Evolutionary conservation across 306 rosid species (phyloP).

Genomic region (Hippophae gyantsensis): DNA sequence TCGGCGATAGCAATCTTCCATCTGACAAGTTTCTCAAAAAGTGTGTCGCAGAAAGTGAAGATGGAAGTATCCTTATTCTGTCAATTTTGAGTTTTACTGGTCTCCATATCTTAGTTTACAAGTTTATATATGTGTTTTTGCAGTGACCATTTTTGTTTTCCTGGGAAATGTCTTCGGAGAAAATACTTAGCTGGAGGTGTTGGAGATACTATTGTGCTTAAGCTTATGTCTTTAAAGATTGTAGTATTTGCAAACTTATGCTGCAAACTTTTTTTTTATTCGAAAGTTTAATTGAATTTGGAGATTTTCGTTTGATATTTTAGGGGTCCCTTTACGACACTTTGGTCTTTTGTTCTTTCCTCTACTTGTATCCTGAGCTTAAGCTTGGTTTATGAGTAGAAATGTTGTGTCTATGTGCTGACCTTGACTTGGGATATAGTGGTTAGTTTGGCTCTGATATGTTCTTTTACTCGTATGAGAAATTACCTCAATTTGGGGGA

Average conservation of each 20-base stretch:
- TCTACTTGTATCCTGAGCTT: background rate
- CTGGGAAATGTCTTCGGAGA: background rate
- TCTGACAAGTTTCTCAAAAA: slow-evolving; percentile 56
- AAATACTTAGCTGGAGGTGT: background rate
- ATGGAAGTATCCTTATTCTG: slow-evolving; percentile 68
- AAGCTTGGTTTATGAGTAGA: background rate
- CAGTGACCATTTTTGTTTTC: background rate
- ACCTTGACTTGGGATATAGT: slow-evolving; percentile 48
- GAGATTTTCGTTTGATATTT: too few relatives aligned
- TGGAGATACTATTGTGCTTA: background rate
- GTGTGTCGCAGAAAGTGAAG: slow-evolving; percentile 47
- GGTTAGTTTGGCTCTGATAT: slow-evolving; percentile 67
- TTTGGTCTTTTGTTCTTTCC: background rate
- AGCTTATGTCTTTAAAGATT: background rate
- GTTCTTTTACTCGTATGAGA: slow-evolving; percentile 78
- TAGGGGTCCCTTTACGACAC: too few relatives aligned
- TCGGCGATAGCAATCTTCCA: slow-evolving; percentile 90
- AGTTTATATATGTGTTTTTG: background rate
- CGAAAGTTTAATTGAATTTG: too few relatives aligned
- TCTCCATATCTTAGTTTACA: background rate
- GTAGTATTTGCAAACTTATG: background rate
- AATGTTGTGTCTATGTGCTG: slow-evolving; percentile 6
- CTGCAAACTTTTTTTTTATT: too few relatives aligned
- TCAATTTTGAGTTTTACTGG: background rate
- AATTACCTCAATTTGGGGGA: slow-evolving; percentile 60